Conservation (phyloP, 2,329 filamentous ascomycete genomes). For the Pseudocercospora eumusae region DNA sequence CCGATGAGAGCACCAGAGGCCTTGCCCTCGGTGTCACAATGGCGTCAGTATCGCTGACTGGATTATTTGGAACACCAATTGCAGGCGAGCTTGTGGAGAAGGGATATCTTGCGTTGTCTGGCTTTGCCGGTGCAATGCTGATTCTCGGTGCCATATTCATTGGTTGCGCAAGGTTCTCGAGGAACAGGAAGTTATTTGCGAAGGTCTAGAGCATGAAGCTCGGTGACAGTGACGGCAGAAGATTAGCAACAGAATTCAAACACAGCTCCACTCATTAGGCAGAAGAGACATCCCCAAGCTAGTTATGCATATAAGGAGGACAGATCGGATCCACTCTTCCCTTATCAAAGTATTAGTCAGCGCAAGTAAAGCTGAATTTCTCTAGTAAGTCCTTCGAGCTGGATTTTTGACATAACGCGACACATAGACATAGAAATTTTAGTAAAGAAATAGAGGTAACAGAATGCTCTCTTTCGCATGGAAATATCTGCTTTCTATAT, state of each 20-base stretch:
- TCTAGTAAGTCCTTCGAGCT: no score
- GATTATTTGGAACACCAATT: slow-evolving; percentile 30
- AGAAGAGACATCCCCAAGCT: background rate
- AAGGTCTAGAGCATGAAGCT: slow-evolving; percentile 11
- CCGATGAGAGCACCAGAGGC: slow-evolving; percentile 44
- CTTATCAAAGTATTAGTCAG: no score
- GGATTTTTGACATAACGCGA: no score
- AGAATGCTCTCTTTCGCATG: no score
- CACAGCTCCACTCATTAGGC: background rate
- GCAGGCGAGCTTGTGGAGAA: slow-evolving; percentile 28
- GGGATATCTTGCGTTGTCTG: slow-evolving; percentile 26
- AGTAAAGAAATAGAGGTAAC: no score
- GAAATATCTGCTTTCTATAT: no score
- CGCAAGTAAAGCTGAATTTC: no score
- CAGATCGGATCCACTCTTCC: no score
- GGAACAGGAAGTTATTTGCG: slow-evolving; percentile 7
- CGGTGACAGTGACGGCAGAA: background rate
- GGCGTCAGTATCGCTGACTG: slow-evolving; percentile 47
- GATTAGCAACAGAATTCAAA: background rate
- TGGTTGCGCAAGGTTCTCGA: slow-evolving; percentile 14
- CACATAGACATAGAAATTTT: no score
- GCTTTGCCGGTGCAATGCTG: slow-evolving; percentile 26
- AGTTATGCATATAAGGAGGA: no score
- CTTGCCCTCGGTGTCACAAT: slow-evolving; percentile 48
- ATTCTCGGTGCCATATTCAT: slow-evolving; percentile 23